Evolutionary conservation across 2,329 filamentous ascomycete species (phyloP).

Genomic region (Sporothrix curviconia): DNA sequence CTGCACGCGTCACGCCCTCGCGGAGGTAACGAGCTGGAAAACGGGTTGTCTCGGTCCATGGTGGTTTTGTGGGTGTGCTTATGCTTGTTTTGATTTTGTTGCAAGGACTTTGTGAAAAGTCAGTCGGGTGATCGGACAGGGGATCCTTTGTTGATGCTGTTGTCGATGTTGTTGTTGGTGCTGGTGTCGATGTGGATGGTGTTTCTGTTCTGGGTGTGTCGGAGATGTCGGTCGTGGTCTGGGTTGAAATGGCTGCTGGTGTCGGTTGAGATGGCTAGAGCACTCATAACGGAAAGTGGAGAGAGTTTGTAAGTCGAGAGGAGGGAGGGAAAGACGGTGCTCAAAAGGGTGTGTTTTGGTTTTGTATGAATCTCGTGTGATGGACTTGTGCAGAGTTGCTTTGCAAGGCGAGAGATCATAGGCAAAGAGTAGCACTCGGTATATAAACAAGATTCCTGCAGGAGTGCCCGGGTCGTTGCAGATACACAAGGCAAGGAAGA

Average conservation of each 20-base stretch:
- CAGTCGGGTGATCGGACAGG: background rate
- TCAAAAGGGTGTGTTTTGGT: background rate
- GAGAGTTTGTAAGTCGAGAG: background rate
- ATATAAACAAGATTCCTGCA: background rate
- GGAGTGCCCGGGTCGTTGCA: background rate
- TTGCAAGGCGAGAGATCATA: background rate
- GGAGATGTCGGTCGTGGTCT: background rate
- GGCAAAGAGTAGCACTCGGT: background rate
- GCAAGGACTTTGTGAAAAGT: background rate
- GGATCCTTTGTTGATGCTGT: background rate
- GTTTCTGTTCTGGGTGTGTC: no score
- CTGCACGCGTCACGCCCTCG: conserved; percentile 1
- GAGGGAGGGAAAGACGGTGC: background rate
- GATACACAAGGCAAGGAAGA: no score
- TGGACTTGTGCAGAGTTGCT: no score
- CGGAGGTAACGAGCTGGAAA: conserved; percentile 1
- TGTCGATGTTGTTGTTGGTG: background rate
- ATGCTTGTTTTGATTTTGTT: background rate
- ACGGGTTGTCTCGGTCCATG: conserved; percentile 11
- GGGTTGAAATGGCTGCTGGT: background rate
- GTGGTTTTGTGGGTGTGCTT: background rate
- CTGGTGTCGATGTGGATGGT: no score
- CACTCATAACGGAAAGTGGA: background rate
- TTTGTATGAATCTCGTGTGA: no score
- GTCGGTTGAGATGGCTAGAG: no score